Base-by-base conservation (phyloP, 345 rosid species). In the Kandelia obovata region DNA sequence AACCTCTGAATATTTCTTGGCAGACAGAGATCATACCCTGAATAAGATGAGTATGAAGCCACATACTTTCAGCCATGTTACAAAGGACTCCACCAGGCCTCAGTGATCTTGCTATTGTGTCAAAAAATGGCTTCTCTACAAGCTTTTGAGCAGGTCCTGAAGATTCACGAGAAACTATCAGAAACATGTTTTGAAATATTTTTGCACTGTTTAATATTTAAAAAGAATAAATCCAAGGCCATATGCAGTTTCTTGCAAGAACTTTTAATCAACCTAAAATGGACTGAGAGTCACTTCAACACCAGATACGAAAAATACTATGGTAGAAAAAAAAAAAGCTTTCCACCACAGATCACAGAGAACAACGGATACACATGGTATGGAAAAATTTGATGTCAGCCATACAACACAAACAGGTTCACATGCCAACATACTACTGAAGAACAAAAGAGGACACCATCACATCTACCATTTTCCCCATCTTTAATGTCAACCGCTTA, bases 41-140 rank as follows among this genome's bases (percentile, higher is more conserved):
- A 65, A 95, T 87, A 67, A 95, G 90, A 83, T 95, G 97, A 7
- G 97, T 92, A 74, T 92, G 99, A 26, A 95, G 99, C 99, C 99
- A 92, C 92, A 92, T 87, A 72, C 99, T 92, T 78, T 95, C 97
- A 5, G 97, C 96, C 98, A 92, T 90, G 84, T 90, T 95, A 77
- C 96, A 95, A 56, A 95, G 89, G 70, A 92, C 84, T 67, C 99
- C 99, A 32, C 99, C 96, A 65, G 94, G 98, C 86, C 87, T 85
- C 70, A 95, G 78, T 5, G 98, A 90, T 69, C 75, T 82, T 11
- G 96, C 96, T 71, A 90, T 65, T 5, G 85, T 83, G 73, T 95
- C 91, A 58, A 92, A 90, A 82, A 92, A 90, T 59, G 99, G 99
- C 86, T 86, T 95, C 87, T 88, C 96, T 56, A 92, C 92, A 74